These are phyloP conservation scores for Pseudocercospora fuligena DNA, from an alignment of 2,329 filamentous ascomycete species.

Conservation along the genomic window DNA sequence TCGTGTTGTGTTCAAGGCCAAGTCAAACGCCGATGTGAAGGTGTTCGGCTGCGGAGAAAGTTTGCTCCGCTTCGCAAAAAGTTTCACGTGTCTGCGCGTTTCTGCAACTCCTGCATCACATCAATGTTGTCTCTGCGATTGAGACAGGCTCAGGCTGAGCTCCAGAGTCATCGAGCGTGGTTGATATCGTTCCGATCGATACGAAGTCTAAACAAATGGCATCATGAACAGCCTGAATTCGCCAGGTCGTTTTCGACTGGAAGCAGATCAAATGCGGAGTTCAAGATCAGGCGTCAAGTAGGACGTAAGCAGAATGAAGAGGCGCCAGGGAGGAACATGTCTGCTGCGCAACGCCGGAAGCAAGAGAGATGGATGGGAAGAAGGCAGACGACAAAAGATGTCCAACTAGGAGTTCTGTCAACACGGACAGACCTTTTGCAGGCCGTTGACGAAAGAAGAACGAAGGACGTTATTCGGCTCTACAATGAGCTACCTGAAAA, in stretches of 20 bases:
- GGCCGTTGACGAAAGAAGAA: constrained; percentile 28
- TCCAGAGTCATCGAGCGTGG: not conserved
- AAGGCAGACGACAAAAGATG: constrained; percentile 6
- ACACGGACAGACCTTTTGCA: constrained; percentile 25
- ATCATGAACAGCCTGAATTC: not conserved
- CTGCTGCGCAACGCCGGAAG: constrained; percentile 22
- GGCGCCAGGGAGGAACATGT: not conserved
- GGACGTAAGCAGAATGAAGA: not conserved
- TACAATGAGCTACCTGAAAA: constrained; percentile 27
- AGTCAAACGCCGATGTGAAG: not conserved
- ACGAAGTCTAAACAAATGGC: not conserved
- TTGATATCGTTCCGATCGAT: not conserved
- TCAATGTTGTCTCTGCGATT: constrained; percentile 8
- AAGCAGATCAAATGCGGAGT: not conserved
- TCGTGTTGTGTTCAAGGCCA: not conserved
- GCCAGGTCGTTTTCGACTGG: not conserved
- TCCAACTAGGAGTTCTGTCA: constrained; percentile 17
- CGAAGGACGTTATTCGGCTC: constrained; percentile 26
- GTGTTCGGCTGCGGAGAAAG: not conserved
- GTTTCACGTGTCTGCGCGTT: not conserved
- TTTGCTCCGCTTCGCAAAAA: not conserved
- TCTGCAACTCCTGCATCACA: not conserved
- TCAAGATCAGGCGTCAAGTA: not conserved
- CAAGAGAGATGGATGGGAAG: constrained; percentile 20
- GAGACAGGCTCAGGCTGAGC: not conserved